Conservation (phyloP, 352 stramenopile species). For the Phytophthora quininea region DNA sequence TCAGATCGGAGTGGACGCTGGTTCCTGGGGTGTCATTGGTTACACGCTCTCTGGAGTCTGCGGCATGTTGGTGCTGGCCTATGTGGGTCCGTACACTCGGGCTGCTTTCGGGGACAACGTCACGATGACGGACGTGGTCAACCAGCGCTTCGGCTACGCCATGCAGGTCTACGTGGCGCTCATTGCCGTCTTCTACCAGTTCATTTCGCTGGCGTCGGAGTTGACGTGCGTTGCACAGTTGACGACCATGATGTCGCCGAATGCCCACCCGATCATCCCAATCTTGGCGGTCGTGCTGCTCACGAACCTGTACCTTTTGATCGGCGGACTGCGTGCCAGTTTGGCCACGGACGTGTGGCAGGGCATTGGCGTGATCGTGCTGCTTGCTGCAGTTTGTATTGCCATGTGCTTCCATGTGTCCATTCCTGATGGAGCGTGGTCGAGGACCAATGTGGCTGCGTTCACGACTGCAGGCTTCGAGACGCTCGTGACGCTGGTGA, state of each 20-base stretch:
- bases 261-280: conserved; percentile 50
- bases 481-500: conserved; percentile 65
- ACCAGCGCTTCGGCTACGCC: conserved; percentile 55
- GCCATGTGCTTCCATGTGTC: conserved; percentile 56
- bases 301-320: conserved; percentile 71
- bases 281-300: conserved; percentile 62
- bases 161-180: conserved; percentile 66
- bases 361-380: conserved; percentile 54
- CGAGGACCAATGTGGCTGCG: conserved; percentile 47
- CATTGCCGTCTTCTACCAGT: conserved; percentile 75
- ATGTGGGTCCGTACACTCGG: conserved; percentile 54
- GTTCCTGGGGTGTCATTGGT: conserved; percentile 73
- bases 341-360: conserved; percentile 72
- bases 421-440: conserved; percentile 51
- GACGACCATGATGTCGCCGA: conserved; percentile 45
- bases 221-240: conserved; percentile 59
- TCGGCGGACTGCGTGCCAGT: conserved; percentile 65
- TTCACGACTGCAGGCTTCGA: conserved; percentile 66
- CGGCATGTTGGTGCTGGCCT: conserved; percentile 51
- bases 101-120: conserved; percentile 60
- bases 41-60: conserved; percentile 64
- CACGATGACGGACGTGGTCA: conserved; percentile 68
- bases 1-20: conserved; percentile 62
- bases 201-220: conserved; percentile 77
- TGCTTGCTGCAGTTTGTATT: conserved; percentile 59